phyloP scores from a whole-genome alignment of 2,329 filamentous ascomycete genomes.

The Cadophora luteo-olivacea region DNA sequence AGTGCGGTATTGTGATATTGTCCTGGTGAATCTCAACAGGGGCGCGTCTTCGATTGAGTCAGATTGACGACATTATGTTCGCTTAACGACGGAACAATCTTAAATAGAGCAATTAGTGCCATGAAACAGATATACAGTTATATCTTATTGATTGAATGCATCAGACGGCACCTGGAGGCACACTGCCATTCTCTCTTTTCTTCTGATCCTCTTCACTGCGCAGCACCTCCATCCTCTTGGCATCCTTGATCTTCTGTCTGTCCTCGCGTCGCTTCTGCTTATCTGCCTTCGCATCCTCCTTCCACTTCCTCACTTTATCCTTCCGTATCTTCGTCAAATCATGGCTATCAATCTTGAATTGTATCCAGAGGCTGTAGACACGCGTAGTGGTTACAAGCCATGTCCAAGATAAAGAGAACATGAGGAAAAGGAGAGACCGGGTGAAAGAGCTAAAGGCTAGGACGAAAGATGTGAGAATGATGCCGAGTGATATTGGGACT shows the following conservation, averaged over 20 bases:
- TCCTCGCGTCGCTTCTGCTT: neutral
- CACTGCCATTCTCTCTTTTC: neutral
- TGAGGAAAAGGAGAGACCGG: neutral
- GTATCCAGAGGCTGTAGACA: neutral
- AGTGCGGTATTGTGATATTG: neutral
- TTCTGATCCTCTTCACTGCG: neutral
- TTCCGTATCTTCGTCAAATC: neutral
- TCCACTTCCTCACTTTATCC: neutral
- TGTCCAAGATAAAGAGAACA: neutral
- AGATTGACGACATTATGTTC: neutral
- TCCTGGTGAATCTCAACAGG: neutral
- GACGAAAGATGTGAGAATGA: constrained; percentile 14
- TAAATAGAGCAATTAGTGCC: neutral
- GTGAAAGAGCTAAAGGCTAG: constrained; percentile 15
- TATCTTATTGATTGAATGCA: neutral
- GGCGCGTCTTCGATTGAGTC: neutral
- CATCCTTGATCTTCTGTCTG: neutral
- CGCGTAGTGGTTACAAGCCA: constrained; percentile 10
- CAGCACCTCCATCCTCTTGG: neutral
- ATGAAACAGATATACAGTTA: neutral
- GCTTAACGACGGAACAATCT: neutral
- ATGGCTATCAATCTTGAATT: neutral
- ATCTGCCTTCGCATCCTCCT: neutral
- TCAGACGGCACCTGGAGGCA: neutral
- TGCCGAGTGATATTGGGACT: constrained; percentile 19